These are phyloP conservation scores for Amesomyces nigricolor DNA, from an alignment of 2,329 filamentous ascomycete genomes.

Conservation along the genomic window DNA sequence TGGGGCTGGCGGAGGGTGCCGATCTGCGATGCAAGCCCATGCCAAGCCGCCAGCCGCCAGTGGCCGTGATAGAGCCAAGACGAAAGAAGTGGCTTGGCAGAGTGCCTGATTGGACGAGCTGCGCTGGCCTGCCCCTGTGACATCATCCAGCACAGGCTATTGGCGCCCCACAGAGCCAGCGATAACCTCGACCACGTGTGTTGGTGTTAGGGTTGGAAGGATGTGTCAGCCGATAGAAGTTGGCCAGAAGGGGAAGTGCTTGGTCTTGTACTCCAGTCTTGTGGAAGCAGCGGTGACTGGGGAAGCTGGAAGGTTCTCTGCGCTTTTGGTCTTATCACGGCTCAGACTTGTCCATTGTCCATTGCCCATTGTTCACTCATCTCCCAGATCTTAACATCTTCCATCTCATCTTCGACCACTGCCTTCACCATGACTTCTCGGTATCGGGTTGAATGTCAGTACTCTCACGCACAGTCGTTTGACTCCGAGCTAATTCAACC, in stretches of 20 bases:
- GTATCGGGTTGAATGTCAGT: conserved; percentile 69
- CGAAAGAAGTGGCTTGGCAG: not conserved
- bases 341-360: too few species aligned
- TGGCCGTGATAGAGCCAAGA: not conserved
- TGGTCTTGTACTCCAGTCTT: not conserved
- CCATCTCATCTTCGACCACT: not conserved
- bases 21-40: conserved; percentile 15
- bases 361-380: not conserved
- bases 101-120: conserved; percentile 6
- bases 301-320: not conserved
- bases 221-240: conserved; percentile 11
- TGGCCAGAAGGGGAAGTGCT: conserved; percentile 9
- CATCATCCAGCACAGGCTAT: conserved; percentile 22
- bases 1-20: conserved; percentile 9
- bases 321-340: too few species aligned
- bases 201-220: not conserved
- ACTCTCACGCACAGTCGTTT: not conserved
- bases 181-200: conserved; percentile 4
- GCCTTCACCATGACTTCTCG: conserved; percentile 50
- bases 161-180: conserved; percentile 15
- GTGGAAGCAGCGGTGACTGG: conserved; percentile 18
- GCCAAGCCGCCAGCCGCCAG: conserved; percentile 10
- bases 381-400: not conserved
- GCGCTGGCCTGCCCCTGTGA: conserved; percentile 22
- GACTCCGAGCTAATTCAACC: conserved; percentile 12